These are phyloP conservation scores for Candida takata DNA, from an alignment of 805 yeast species.

Conservation along the genomic window DNA sequence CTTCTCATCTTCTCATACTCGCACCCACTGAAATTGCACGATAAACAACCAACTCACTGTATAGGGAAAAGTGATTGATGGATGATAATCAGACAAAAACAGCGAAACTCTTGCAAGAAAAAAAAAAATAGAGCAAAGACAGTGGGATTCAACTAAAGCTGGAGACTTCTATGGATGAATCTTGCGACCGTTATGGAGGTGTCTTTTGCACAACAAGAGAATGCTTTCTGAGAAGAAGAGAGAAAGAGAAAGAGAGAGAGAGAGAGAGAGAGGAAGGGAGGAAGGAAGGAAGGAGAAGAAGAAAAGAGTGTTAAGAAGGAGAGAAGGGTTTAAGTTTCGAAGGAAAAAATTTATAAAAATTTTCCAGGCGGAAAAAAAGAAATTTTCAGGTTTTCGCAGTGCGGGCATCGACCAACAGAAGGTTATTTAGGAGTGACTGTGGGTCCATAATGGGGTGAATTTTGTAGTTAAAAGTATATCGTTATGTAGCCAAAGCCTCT, in stretches of 20 bases:
- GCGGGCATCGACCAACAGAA: too few species aligned
- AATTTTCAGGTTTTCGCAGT: too few species aligned
- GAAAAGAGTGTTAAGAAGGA: too few species aligned
- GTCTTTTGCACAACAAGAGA: constrained; percentile 17
- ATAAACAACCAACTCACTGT: background rate
- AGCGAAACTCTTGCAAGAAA: too few species aligned
- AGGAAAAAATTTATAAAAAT: too few species aligned
- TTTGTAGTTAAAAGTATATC: too few species aligned
- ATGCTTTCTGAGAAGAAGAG: constrained; percentile 24
- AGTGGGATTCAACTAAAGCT: background rate
- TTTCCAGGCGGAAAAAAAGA: too few species aligned
- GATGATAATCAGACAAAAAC: background rate
- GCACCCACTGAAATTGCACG: constrained; percentile 1
- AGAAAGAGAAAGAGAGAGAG: constrained; percentile 26
- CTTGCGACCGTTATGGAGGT: constrained; percentile 7
- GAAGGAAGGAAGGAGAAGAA: constrained; percentile 14
- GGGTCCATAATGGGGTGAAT: too few species aligned
- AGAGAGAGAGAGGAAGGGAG: constrained; percentile 6
- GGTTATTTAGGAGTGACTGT: too few species aligned
- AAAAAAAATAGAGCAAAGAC: background rate
- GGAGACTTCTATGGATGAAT: constrained; percentile 3
- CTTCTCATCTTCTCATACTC: constrained; percentile 1
- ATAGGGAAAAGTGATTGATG: too few species aligned
- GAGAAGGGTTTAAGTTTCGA: too few species aligned
- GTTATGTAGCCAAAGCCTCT: too few species aligned